Conservation (phyloP, 208 protist species). For the Leishmania guyanensis region DNA sequence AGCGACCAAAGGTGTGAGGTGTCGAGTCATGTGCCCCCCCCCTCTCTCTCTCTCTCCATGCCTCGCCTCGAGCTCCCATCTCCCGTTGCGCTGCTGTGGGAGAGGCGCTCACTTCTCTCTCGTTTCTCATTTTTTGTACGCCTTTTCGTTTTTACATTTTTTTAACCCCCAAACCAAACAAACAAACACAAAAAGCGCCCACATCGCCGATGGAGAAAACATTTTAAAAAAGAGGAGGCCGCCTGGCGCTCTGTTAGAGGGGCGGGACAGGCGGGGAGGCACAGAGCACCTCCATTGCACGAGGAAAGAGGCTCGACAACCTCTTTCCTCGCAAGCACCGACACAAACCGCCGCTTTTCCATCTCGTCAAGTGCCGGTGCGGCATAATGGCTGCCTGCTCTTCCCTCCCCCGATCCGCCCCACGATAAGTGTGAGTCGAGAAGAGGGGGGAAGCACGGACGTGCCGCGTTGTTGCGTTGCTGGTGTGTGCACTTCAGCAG, state of each 20-base stretch:
- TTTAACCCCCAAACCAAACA: background rate
- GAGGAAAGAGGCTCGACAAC: background rate
- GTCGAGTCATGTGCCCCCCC: background rate
- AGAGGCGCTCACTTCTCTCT: background rate
- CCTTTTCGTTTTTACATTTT: background rate
- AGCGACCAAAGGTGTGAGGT: background rate
- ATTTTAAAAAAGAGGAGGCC: background rate
- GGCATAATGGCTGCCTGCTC: background rate
- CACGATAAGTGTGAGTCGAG: background rate
- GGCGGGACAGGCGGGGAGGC: background rate
- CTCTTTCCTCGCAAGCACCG: background rate
- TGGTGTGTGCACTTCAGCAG: background rate
- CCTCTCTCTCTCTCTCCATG: background rate
- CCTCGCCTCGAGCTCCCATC: background rate
- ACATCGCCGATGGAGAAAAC: too few species aligned
- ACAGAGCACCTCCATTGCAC: background rate
- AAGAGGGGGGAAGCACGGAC: background rate
- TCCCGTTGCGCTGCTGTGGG: background rate
- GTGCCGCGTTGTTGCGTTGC: background rate
- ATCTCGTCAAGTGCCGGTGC: background rate
- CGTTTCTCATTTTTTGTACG: too few species aligned
- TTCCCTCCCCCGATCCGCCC: background rate
- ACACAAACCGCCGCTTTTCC: background rate
- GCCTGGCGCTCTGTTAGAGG: background rate
- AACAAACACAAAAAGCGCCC: background rate